phyloP scores from a whole-genome alignment of 2,329 filamentous ascomycete genomes.

The Pseudopyrenochaeta lycopersici region DNA sequence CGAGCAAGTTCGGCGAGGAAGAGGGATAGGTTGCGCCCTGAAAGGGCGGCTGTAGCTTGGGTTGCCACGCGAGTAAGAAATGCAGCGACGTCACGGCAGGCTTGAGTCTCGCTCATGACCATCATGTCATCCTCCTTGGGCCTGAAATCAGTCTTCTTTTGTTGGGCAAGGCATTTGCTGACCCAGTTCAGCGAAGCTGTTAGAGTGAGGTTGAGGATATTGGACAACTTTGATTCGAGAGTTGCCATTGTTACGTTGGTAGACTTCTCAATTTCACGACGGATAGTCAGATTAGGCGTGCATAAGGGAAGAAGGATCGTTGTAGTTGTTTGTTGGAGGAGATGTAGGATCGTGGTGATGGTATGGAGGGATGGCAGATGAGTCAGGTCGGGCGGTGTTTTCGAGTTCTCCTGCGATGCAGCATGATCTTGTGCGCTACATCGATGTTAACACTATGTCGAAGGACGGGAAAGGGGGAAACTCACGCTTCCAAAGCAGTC shows the following conservation, averaged over 20 bases:
- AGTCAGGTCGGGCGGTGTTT: slow-evolving; percentile 84
- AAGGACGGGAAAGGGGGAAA: slow-evolving; percentile 4
- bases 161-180: slow-evolving; percentile 73
- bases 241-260: slow-evolving; percentile 75
- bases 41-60: slow-evolving; percentile 73
- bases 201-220: slow-evolving; percentile 73
- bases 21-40: slow-evolving; percentile 82
- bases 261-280: slow-evolving; percentile 87
- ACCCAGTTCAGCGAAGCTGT: slow-evolving; percentile 82
- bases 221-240: slow-evolving; percentile 85
- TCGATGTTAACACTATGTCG: slow-evolving; percentile 14
- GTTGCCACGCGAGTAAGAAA: slow-evolving; percentile 77
- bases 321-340: slow-evolving; percentile 91
- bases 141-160: slow-evolving; percentile 89
- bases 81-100: slow-evolving; percentile 80
- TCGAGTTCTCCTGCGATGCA: slow-evolving; percentile 78
- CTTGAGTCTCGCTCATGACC: slow-evolving; percentile 70
- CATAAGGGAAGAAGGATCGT: slow-evolving; percentile 91
- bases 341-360: slow-evolving; percentile 86
- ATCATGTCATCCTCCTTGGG: slow-evolving; percentile 73
- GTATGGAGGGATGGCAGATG: slow-evolving; percentile 83
- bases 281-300: slow-evolving; percentile 87
- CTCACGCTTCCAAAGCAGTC: slow-evolving; percentile 68
- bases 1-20: slow-evolving; percentile 86
- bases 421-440: slow-evolving; percentile 69